Evolutionary conservation across 73 alveolate species (phyloP).

Genomic region (Symbiodinium pilosum): DNA sequence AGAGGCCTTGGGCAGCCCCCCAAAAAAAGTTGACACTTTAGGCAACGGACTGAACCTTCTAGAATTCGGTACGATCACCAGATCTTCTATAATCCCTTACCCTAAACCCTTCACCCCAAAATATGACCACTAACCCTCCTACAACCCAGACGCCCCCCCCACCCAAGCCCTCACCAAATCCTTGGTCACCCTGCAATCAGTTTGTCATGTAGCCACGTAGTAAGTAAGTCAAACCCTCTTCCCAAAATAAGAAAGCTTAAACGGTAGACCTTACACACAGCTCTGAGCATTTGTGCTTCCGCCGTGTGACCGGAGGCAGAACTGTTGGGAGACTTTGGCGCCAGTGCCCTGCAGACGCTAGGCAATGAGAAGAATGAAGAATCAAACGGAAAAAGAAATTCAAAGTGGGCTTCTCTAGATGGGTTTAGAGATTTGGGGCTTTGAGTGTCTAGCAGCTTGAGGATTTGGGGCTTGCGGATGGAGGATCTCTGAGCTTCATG

Average conservation of each 20-base stretch:
- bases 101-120: background rate
- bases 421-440: background rate
- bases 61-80: too few species aligned
- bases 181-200: too few species aligned
- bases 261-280: too few species aligned
- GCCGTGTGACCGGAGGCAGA: conserved; percentile 22
- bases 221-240: too few species aligned
- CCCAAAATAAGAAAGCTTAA: too few species aligned
- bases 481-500: background rate
- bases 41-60: too few species aligned
- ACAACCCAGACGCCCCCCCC: too few species aligned
- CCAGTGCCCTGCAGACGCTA: conserved; percentile 39
- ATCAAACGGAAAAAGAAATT: background rate
- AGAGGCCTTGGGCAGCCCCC: too few species aligned
- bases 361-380: background rate
- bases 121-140: background rate
- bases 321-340: conserved; percentile 35
- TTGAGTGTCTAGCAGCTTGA: background rate
- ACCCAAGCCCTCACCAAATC: too few species aligned
- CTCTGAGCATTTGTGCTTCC: too few species aligned
- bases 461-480: background rate
- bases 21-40: too few species aligned
- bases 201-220: too few species aligned
- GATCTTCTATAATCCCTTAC: background rate
- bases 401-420: background rate